Evolutionary conservation across 1,284 basidiomycete genomes (phyloP).

Genomic region (Abortiporus biennis): DNA sequence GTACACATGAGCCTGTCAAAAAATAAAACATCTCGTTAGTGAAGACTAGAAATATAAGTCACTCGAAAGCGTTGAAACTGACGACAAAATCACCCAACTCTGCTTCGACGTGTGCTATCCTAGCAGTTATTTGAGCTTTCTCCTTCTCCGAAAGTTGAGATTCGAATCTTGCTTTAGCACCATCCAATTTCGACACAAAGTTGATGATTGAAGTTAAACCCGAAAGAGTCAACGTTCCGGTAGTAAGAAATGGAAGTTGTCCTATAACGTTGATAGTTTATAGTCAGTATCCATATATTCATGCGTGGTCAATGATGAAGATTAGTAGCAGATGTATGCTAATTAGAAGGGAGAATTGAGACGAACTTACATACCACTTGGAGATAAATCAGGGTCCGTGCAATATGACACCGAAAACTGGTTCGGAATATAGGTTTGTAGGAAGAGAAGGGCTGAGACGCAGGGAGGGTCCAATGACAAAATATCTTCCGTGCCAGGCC

Average conservation of each 20-base stretch:
- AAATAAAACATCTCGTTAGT: neutral
- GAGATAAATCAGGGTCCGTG: constrained; percentile 66
- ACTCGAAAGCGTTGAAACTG: constrained; percentile 23
- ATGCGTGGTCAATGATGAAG: neutral
- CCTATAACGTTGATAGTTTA: constrained; percentile 33
- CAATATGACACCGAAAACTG: constrained; percentile 56
- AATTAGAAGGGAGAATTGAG: neutral
- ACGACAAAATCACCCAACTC: constrained; percentile 66
- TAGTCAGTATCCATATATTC: neutral
- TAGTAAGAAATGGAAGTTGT: constrained; percentile 62
- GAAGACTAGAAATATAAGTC: neutral
- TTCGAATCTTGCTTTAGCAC: constrained; percentile 39
- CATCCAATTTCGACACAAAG: constrained; percentile 46
- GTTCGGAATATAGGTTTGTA: constrained; percentile 61
- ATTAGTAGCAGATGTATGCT: neutral
- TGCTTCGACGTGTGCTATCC: constrained; percentile 59
- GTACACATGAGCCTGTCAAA: constrained; percentile 44
- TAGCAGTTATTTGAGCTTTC: constrained; percentile 49
- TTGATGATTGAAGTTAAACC: constrained; percentile 56
- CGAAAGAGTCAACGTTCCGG: constrained; percentile 45
- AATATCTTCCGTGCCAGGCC: constrained; percentile 59
- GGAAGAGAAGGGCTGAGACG: constrained; percentile 55
- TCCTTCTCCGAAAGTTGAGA: constrained; percentile 36
- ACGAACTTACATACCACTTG: constrained; percentile 53
- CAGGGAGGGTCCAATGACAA: constrained; percentile 63